phyloP scores from a whole-genome alignment of 2,329 filamentous ascomycete species.

The Ilyonectria robusta region DNA sequence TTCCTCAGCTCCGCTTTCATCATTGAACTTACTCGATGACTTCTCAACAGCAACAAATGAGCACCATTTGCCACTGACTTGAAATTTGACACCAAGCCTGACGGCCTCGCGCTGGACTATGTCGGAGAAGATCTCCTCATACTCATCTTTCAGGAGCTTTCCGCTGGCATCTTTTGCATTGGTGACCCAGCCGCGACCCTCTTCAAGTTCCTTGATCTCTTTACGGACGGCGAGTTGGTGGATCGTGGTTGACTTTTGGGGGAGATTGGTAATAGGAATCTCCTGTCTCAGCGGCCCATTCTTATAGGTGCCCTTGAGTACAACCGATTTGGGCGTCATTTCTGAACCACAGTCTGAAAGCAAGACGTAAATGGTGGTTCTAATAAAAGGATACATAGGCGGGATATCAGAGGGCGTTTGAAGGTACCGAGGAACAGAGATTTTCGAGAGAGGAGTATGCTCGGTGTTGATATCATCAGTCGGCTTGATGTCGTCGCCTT shows the following conservation, averaged over 20 bases:
- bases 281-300: conserved; percentile 74
- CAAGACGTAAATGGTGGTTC: conserved; percentile 76
- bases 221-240: conserved; percentile 79
- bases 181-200: too few species aligned
- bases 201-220: conserved; percentile 73
- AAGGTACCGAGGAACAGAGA: conserved; percentile 69
- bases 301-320: conserved; percentile 69
- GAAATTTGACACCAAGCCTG: conserved; percentile 73
- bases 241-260: conserved; percentile 48
- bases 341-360: conserved; percentile 64
- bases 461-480: conserved; percentile 47
- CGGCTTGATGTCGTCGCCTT: conserved; percentile 58
- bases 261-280: conserved; percentile 68
- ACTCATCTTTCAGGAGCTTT: too few species aligned
- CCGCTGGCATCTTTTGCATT: too few species aligned
- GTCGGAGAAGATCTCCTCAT: too few species aligned
- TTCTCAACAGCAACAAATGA: conserved; percentile 78
- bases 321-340: conserved; percentile 64
- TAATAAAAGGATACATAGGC: conserved; percentile 75
- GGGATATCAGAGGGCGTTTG: conserved; percentile 76
- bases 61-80: conserved; percentile 78
- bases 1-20: too few species aligned
- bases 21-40: conserved; percentile 35
- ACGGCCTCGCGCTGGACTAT: conserved; percentile 55
- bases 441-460: conserved; percentile 65